These are phyloP conservation scores for Saccharomycopsis sp. DNA, from an alignment of 805 yeast genomes.

Conservation along the genomic window DNA sequence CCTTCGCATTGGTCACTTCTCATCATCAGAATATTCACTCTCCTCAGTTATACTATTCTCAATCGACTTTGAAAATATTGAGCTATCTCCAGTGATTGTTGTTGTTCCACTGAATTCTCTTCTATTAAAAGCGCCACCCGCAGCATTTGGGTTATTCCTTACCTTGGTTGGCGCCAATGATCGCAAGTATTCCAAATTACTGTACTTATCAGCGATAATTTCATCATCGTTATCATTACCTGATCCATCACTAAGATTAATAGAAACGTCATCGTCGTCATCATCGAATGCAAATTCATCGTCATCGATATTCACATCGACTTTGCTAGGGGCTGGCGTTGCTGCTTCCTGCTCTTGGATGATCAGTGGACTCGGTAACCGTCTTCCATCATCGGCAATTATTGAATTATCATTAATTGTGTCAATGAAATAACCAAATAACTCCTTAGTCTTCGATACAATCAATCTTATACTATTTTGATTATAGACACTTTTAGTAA, in stretches of 20 bases:
- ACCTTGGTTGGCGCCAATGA: neutral
- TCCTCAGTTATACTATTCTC: constrained; percentile 1
- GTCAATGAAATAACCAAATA: neutral
- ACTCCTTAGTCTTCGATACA: neutral
- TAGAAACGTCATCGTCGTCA: neutral
- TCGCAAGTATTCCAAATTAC: constrained; percentile 15
- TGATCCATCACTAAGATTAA: neutral
- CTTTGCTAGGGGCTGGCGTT: no score
- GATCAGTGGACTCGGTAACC: no score
- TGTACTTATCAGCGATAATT: constrained; percentile 12
- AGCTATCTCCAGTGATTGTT: no score
- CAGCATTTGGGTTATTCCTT: no score
- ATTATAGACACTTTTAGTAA: constrained; percentile 3
- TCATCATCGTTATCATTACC: constrained; percentile 15
- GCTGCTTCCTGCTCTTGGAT: constrained; percentile 1
- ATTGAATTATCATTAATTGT: neutral
- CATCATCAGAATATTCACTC: neutral
- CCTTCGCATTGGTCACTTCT: neutral
- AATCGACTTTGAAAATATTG: constrained; percentile 3
- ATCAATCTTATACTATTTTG: neutral
- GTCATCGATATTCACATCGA: neutral
- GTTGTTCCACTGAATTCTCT: neutral
- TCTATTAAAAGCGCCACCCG: neutral
- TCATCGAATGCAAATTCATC: neutral
- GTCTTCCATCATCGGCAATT: neutral